These are phyloP conservation scores for Apiospora pterosperma DNA, from an alignment of 2,329 filamentous ascomycete species.

Conservation along the genomic window DNA sequence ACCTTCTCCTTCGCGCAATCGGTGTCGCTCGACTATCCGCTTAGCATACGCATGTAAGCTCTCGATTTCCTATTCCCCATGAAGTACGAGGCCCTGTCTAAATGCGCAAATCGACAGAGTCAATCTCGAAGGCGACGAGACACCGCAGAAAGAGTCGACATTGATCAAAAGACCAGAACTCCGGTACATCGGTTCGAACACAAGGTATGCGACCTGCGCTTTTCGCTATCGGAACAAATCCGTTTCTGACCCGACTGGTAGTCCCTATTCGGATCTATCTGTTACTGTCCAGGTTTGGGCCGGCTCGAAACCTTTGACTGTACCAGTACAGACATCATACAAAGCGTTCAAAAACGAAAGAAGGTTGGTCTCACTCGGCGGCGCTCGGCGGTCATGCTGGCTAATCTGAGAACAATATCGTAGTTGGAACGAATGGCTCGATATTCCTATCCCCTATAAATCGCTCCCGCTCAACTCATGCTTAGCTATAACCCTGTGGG, in stretches of 20 bases:
- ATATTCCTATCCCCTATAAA: constrained; percentile 79
- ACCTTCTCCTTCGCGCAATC: constrained; percentile 94
- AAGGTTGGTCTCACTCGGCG: constrained; percentile 37
- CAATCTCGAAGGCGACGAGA: constrained; percentile 69
- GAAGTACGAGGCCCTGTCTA: background rate
- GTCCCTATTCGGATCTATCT: constrained; percentile 82
- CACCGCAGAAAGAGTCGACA: constrained; percentile 70
- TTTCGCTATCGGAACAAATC: constrained; percentile 1
- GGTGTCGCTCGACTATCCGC: constrained; percentile 72
- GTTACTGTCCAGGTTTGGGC: constrained; percentile 93
- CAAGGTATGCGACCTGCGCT: constrained; percentile 49
- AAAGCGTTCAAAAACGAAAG: constrained; percentile 79
- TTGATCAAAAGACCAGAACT: constrained; percentile 76
- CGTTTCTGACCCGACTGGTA: constrained; percentile 33
- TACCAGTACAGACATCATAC: constrained; percentile 89
- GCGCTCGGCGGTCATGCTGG: background rate
- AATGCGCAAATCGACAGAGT: constrained; percentile 31
- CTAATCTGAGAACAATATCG: constrained; percentile 11
- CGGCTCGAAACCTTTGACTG: constrained; percentile 89
- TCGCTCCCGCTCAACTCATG: constrained; percentile 78
- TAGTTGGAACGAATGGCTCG: constrained; percentile 95
- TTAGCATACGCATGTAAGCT: constrained; percentile 62
- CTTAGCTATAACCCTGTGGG: constrained; percentile 93
- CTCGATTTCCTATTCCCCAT: constrained; percentile 12
- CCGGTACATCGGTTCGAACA: constrained; percentile 82